Evolutionary conservation across 495 filamentous ascomycete species (phyloP), one percentile per base, ranked within the genome.

Genomic region (Lentithecium fluviatile): DNA sequence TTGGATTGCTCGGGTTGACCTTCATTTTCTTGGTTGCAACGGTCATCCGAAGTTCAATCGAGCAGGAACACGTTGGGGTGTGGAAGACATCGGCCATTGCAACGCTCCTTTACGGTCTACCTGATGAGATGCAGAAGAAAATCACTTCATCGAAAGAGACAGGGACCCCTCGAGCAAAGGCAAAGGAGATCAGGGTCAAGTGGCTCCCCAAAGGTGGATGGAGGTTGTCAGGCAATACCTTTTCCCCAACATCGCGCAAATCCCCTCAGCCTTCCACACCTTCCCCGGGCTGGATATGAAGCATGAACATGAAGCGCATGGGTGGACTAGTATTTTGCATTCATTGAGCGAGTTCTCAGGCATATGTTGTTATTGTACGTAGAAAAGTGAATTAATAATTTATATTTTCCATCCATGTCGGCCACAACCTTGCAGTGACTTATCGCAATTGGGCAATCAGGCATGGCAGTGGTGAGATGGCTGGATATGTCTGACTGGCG

Each of bases 11-110:
- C 11, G 25, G 51, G 7, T 8, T 48, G 6, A 57, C 32, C 23
- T 45, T 64, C n/a, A 36, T 64, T n/a, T 68, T 68, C 51, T 53
- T 68, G 1, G 15, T 68, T 20, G 34, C 56, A 15, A 68, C 65
- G 7, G 46, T 68, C 3, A 24, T 68, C 25, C 40, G 51, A 46
- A 57, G 50, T 23, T 56, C 50, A 0, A 36, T 17, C 8, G 65
- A 68, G 24, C n/a, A 49, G 23, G 52, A 55, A 23, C 63, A 58
- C 1, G 54, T 68, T 3, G 65, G 65, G 0, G 51, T 68, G 11
- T 61, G 60, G 56, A 68, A 68, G 46, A 68, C 60, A n/a, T 68
- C 65, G 1, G 61, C 65, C 17, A 26, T 68, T 11, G 65, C 65
- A 13, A 54, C 56, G 4, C 62, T 68, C 17, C 23, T 65, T 2